Evolutionary conservation across 192 early-diverging fungal species (phyloP).

Genomic region (Coemansia sp.): DNA sequence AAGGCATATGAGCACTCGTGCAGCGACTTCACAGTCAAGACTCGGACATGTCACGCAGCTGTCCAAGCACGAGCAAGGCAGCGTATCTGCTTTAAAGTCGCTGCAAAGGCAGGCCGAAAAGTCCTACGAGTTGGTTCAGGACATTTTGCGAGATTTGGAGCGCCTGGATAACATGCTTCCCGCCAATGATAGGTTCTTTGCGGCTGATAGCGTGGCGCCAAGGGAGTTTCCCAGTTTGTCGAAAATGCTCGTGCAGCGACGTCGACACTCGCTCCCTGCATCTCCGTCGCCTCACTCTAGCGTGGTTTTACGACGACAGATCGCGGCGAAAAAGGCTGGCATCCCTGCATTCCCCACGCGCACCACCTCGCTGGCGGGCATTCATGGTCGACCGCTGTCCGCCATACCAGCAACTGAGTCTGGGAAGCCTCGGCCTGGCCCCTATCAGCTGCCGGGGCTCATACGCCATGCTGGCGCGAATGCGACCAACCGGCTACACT

Average conservation of each 20-base stretch:
- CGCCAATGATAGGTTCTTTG: constrained; percentile 13
- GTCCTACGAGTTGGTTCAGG: constrained; percentile 50
- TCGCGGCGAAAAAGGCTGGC: constrained; percentile 25
- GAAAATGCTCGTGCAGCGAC: constrained; percentile 24
- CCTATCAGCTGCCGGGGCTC: constrained; percentile 19
- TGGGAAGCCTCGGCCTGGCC: constrained; percentile 19
- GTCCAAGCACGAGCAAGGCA: constrained; percentile 37
- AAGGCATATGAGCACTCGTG: constrained; percentile 33
- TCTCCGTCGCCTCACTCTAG: constrained; percentile 20
- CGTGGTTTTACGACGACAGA: constrained; percentile 28
- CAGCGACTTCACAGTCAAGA: constrained; percentile 19
- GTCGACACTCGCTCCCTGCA: constrained; percentile 14
- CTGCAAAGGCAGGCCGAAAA: constrained; percentile 51
- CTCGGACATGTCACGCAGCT: constrained; percentile 26
- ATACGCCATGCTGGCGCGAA: constrained; percentile 4
- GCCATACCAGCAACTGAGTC: constrained; percentile 3
- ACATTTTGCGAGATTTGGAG: constrained; percentile 49
- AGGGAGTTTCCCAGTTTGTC: constrained; percentile 17
- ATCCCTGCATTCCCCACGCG: constrained; percentile 33
- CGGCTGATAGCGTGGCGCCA: constrained; percentile 10
- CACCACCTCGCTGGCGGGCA: neutral
- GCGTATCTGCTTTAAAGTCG: constrained; percentile 28
- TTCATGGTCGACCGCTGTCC: constrained; percentile 20
- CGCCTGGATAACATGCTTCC: constrained; percentile 42
- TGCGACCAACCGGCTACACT: constrained; percentile 10